Evolutionary conservation across 805 yeast species (phyloP).

Genomic region (Ogataea parapolymorpha): DNA sequence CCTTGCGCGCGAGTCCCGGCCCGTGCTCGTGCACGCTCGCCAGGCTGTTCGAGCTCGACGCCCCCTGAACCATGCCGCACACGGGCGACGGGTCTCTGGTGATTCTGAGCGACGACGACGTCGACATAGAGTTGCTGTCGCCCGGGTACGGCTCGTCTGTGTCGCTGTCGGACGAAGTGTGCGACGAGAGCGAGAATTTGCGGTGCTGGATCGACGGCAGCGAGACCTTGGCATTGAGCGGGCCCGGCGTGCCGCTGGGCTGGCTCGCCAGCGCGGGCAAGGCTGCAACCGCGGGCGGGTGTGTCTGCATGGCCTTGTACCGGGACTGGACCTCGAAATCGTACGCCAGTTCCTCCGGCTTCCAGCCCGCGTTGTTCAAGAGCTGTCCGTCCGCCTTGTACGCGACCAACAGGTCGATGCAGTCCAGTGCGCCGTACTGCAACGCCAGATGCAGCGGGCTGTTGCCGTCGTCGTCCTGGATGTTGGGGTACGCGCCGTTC

Average conservation of each 20-base stretch:
- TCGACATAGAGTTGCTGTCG: conserved; percentile 15
- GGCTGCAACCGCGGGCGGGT: conserved; percentile 24
- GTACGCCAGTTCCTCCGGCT: conserved; percentile 57
- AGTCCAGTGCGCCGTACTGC: conserved; percentile 60
- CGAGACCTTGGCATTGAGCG: conserved; percentile 8
- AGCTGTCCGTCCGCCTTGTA: conserved; percentile 47
- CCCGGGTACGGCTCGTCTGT: conserved; percentile 10
- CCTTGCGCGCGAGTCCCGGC: conserved; percentile 8
- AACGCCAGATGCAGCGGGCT: conserved; percentile 84
- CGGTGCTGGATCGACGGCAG: conserved; percentile 19
- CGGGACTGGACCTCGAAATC: conserved; percentile 48
- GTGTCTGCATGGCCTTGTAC: conserved; percentile 32
- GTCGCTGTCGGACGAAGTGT: conserved; percentile 11
- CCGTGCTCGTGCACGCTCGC: conserved; percentile 5
- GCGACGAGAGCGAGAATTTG: conserved; percentile 19
- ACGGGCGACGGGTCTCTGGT: conserved; percentile 22
- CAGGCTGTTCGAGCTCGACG: conserved; percentile 14
- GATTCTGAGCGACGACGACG: conserved; percentile 14
- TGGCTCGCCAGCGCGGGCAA: conserved; percentile 19
- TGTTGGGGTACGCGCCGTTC: conserved; percentile 72
- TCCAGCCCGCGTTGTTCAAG: conserved; percentile 60
- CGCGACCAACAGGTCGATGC: conserved; percentile 50
- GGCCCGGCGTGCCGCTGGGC: conserved; percentile 7
- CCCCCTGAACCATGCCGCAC: conserved; percentile 5
- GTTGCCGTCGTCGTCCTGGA: conserved; percentile 71